Evolutionary conservation across 371 early-diverging fungal species (phyloP).

Genomic region (Pancytospora philotis): DNA sequence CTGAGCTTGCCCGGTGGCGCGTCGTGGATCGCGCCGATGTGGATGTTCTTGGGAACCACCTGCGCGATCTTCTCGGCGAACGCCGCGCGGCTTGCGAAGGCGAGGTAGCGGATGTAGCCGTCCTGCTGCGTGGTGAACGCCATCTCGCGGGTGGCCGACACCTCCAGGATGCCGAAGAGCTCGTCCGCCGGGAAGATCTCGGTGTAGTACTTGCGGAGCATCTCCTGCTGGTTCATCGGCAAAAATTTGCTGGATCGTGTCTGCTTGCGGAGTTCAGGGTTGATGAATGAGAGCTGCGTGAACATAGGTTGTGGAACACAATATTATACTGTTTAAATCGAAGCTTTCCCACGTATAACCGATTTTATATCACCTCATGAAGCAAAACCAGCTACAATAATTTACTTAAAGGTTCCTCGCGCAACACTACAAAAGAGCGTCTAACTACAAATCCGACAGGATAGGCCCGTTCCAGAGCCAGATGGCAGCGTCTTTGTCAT

Average conservation of each 20-base stretch:
- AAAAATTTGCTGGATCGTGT: neutral
- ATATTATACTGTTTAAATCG: too few species aligned
- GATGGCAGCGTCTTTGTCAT: slow-evolving; percentile 15
- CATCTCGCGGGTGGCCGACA: slow-evolving; percentile 67
- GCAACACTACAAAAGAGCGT: too few species aligned
- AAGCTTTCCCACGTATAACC: too few species aligned
- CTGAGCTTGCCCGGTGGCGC: slow-evolving; percentile 63
- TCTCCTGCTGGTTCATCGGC: neutral
- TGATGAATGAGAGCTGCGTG: too few species aligned
- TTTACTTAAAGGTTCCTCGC: too few species aligned
- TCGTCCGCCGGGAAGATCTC: slow-evolving; percentile 46
- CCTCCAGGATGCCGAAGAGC: slow-evolving; percentile 43
- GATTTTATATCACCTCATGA: too few species aligned
- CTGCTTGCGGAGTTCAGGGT: too few species aligned
- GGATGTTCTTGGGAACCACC: slow-evolving; percentile 74
- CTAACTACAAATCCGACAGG: slow-evolving; percentile 17
- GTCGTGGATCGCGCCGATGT: slow-evolving; percentile 87
- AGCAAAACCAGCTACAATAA: too few species aligned
- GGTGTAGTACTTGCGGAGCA: slow-evolving; percentile 40
- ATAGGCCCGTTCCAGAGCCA: slow-evolving; percentile 50
- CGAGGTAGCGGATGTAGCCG: slow-evolving; percentile 74
- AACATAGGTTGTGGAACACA: too few species aligned
- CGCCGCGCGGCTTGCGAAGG: slow-evolving; percentile 65
- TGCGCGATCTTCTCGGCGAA: slow-evolving; percentile 67
- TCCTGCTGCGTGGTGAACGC: slow-evolving; percentile 71